Percentiles rank a stretch among this genome's conserved stretches.
phyloP scores from a whole-genome alignment of 192 early-diverging fungal genomes.

The Podila epicladia region DNA sequence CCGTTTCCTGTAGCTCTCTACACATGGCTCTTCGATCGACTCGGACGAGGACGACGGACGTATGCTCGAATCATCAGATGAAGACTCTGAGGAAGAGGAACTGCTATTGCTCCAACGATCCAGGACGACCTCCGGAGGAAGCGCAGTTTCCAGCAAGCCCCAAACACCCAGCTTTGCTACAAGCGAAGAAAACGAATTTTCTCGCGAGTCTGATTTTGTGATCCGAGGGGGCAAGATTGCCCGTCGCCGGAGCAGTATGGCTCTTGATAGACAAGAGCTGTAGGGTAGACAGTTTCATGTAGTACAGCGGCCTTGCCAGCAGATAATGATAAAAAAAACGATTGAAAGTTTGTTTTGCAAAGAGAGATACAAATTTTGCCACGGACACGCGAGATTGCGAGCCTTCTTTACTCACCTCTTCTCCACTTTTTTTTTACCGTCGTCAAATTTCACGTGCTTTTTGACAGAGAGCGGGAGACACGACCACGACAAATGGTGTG shows the following conservation, averaged over 20 bases:
- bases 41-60: slow-evolving; percentile 40
- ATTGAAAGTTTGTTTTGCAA: no score
- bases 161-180: slow-evolving; percentile 8
- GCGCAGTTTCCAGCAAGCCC: no score
- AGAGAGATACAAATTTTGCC: no score
- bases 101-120: neutral
- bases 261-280: slow-evolving; percentile 23
- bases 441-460: neutral
- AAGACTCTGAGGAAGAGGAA: slow-evolving; percentile 29
- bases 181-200: slow-evolving; percentile 26
- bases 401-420: no score
- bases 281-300: neutral
- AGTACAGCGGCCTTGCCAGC: no score
- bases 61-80: slow-evolving; percentile 37
- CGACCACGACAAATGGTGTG: neutral
- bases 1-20: slow-evolving; percentile 21
- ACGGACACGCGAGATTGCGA: no score
- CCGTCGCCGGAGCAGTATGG: slow-evolving; percentile 46
- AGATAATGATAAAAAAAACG: no score
- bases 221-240: slow-evolving; percentile 50
- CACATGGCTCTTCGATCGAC: slow-evolving; percentile 33
- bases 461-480: neutral
- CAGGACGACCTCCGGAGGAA: neutral
- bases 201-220: slow-evolving; percentile 39
- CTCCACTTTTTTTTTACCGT: no score